phyloP scores from a whole-genome alignment of 495 filamentous ascomycete species.

The Penicillium antarcticum region DNA sequence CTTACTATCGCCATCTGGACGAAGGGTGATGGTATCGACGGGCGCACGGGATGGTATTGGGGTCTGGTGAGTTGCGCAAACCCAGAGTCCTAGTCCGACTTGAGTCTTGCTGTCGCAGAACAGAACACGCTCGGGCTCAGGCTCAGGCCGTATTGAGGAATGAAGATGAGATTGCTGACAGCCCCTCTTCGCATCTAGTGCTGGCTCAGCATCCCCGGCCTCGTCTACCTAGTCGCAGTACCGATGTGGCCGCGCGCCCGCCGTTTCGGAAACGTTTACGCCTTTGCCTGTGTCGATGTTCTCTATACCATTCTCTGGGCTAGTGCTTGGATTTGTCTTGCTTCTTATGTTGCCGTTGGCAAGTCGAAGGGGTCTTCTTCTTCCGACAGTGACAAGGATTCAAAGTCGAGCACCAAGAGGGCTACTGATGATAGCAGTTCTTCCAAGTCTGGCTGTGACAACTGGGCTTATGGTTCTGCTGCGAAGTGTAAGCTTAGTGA shows the following conservation, averaged over 20 bases:
- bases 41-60: constrained; percentile 72
- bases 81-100: not conserved
- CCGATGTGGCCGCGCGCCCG: constrained; percentile 81
- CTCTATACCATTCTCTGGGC: constrained; percentile 81
- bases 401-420: constrained; percentile 15
- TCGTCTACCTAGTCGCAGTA: constrained; percentile 79
- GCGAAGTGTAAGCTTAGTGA: constrained; percentile 70
- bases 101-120: too few species aligned
- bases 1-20: constrained; percentile 73
- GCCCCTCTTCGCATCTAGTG: constrained; percentile 50
- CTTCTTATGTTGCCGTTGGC: constrained; percentile 59
- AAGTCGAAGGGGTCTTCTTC: constrained; percentile 10
- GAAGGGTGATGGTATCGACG: constrained; percentile 58
- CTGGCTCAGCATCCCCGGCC: constrained; percentile 76
- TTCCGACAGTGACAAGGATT: constrained; percentile 11
- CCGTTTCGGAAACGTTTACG: constrained; percentile 78
- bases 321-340: constrained; percentile 73
- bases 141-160: too few species aligned
- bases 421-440: constrained; percentile 9
- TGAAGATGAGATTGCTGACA: constrained; percentile 11
- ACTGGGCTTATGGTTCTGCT: constrained; percentile 52
- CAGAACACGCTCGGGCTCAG: too few species aligned
- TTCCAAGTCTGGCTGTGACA: constrained; percentile 39
- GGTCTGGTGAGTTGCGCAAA: constrained; percentile 58
- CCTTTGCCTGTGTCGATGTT: constrained; percentile 69